Evolutionary conservation across 2,329 filamentous ascomycete species (phyloP).

Genomic region (Pestalotiopsis sp.): DNA sequence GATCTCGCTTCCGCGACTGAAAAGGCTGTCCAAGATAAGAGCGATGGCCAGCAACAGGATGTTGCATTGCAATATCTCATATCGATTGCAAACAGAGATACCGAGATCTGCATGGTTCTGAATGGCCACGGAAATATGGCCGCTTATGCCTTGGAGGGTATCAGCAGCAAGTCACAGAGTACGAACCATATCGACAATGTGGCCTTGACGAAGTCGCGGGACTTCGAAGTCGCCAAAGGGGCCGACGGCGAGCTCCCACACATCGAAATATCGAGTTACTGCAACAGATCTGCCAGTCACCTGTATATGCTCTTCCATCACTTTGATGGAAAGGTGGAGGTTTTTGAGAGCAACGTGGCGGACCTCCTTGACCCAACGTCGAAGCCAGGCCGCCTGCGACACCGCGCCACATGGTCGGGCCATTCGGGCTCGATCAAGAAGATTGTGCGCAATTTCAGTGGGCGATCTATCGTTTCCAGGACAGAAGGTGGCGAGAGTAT

Average conservation of each 20-base stretch:
- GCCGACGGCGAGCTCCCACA: slow-evolving; percentile 41
- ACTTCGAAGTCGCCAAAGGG: slow-evolving; percentile 49
- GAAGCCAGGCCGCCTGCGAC: slow-evolving; percentile 60
- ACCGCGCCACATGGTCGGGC: slow-evolving; percentile 77
- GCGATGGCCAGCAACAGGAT: slow-evolving; percentile 60
- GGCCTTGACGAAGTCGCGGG: slow-evolving; percentile 69
- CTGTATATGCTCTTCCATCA: slow-evolving; percentile 79
- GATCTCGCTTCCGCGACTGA: slow-evolving; percentile 81
- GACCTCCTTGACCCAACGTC: slow-evolving; percentile 76
- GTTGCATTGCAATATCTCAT: slow-evolving; percentile 83
- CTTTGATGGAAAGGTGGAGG: slow-evolving; percentile 82
- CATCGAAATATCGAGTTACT: slow-evolving; percentile 75
- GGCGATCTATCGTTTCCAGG: slow-evolving; percentile 78
- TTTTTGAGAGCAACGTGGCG: slow-evolving; percentile 78
- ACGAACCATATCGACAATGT: slow-evolving; percentile 81
- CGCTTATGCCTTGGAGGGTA: slow-evolving; percentile 89
- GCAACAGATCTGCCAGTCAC: slow-evolving; percentile 63
- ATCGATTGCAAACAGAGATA: slow-evolving; percentile 80
- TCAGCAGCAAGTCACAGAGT: slow-evolving; percentile 70
- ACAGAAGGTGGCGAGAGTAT: slow-evolving; percentile 79
- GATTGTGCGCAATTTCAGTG: slow-evolving; percentile 83
- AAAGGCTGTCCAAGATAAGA: slow-evolving; percentile 66
- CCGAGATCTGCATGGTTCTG: slow-evolving; percentile 85
- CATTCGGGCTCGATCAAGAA: slow-evolving; percentile 82
- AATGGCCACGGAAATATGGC: slow-evolving; percentile 87